These are phyloP conservation scores for Populus euphratica DNA, from an alignment of 345 rosid species.

Conservation along the genomic window DNA sequence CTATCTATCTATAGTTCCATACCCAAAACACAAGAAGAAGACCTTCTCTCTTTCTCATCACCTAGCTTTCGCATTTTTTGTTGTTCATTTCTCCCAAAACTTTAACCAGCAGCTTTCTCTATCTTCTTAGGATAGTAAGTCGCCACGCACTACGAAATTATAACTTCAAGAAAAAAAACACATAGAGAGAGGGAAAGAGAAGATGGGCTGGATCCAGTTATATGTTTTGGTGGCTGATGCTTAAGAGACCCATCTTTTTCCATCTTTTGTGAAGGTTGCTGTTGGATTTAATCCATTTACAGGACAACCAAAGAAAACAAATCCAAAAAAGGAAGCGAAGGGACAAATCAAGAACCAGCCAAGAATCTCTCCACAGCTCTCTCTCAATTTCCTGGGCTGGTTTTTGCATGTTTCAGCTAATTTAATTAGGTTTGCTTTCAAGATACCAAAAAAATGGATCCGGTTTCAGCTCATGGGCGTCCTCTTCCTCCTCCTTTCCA, in stretches of 20 bases:
- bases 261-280: slow-evolving; percentile 10
- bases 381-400: neutral
- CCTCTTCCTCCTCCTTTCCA: slow-evolving; percentile 87
- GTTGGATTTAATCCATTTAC: slow-evolving; percentile 15
- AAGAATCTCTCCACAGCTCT: slow-evolving; percentile 2
- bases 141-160: neutral
- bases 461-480: slow-evolving; percentile 61
- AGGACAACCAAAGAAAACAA: slow-evolving; percentile 1
- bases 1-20: neutral
- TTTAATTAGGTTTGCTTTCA: slow-evolving; percentile 1
- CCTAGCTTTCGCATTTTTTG: slow-evolving; percentile 2
- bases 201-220: slow-evolving; percentile 15
- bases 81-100: slow-evolving; percentile 39
- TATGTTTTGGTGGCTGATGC: slow-evolving; percentile 21
- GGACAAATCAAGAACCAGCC: neutral
- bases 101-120: slow-evolving; percentile 16
- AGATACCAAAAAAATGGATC: slow-evolving; percentile 48
- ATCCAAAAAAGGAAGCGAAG: neutral
- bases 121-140: neutral
- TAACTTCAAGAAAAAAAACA: neutral
- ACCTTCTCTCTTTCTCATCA: slow-evolving; percentile 7
- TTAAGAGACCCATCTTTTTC: slow-evolving; percentile 8
- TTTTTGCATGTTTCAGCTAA: slow-evolving; percentile 12
- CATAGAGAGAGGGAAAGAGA: neutral
- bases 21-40: neutral